These are phyloP conservation scores for Albugo candida DNA, from an alignment of 352 stramenopile species.

Conservation along the genomic window DNA sequence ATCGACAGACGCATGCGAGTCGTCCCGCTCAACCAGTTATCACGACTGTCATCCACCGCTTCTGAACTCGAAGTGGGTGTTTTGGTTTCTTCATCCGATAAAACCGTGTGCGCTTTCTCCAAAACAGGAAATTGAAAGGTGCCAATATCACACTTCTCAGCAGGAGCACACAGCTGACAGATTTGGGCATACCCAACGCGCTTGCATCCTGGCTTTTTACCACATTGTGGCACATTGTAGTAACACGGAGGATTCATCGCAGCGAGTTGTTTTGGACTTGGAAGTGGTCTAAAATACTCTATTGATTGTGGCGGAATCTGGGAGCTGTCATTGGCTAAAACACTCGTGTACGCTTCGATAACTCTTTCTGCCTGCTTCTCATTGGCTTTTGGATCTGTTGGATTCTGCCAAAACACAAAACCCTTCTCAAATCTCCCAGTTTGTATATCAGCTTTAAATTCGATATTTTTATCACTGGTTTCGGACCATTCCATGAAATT, in stretches of 20 bases:
- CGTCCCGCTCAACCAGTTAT: no score
- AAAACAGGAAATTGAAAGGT: conserved; percentile 24
- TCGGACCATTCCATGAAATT: conserved; percentile 57
- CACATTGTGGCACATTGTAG: conserved; percentile 32
- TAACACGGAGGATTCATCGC: conserved; percentile 40
- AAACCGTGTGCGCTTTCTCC: conserved; percentile 13
- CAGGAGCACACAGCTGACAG: conserved; percentile 22
- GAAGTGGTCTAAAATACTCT: conserved; percentile 24
- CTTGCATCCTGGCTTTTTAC: conserved; percentile 32
- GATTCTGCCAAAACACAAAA: conserved; percentile 43
- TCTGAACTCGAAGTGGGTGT: no score
- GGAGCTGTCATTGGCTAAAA: conserved; percentile 11
- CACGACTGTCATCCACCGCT: no score
- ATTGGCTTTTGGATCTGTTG: conserved; percentile 26
- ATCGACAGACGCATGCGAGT: no score
- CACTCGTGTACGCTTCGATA: conserved; percentile 21
- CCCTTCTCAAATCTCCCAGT: conserved; percentile 16
- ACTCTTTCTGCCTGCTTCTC: conserved; percentile 18
- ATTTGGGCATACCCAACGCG: conserved; percentile 32
- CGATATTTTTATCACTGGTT: conserved; percentile 16
- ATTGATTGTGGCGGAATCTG: conserved; percentile 11
- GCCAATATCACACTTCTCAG: neutral
- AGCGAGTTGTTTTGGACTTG: conserved; percentile 18
- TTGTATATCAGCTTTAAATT: conserved; percentile 24
- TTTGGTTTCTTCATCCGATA: conserved; percentile 19